Evolutionary conservation across 495 filamentous ascomycete species (phyloP).

Genomic region (Aspergillus taichungensis): DNA sequence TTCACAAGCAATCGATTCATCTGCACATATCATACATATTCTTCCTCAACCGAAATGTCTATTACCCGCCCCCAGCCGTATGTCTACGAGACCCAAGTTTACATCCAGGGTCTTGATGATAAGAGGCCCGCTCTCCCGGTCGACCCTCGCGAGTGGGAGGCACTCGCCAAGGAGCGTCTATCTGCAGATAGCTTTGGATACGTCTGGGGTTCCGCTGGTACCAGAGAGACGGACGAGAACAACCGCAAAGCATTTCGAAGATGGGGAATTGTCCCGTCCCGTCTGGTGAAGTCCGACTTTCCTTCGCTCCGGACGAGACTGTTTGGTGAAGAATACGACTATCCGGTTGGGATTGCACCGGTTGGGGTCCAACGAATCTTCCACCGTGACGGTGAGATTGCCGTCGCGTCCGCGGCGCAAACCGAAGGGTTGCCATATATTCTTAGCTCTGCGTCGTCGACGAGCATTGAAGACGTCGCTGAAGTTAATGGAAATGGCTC

Average conservation of each 20-base stretch:
- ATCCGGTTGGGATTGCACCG: slow-evolving; percentile 42
- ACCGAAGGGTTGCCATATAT: slow-evolving; percentile 41
- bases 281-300: slow-evolving; percentile 15
- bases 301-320: slow-evolving; percentile 9
- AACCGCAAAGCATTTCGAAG: slow-evolving; percentile 33
- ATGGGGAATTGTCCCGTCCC: slow-evolving; percentile 29
- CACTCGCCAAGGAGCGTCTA: slow-evolving; percentile 18
- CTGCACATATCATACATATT: too few species aligned
- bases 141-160: slow-evolving; percentile 26
- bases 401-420: slow-evolving; percentile 32
- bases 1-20: too few species aligned
- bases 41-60: too few species aligned
- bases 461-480: slow-evolving; percentile 37
- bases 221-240: slow-evolving; percentile 24
- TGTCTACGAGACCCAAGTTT: slow-evolving; percentile 23
- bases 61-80: neutral
- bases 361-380: slow-evolving; percentile 46
- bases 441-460: slow-evolving; percentile 38
- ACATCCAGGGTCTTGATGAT: slow-evolving; percentile 22
- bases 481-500: slow-evolving; percentile 24
- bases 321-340: slow-evolving; percentile 17
- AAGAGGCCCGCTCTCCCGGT: slow-evolving; percentile 25
- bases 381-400: slow-evolving; percentile 37
- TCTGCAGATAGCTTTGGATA: slow-evolving; percentile 27
- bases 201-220: slow-evolving; percentile 30